Conservation (phyloP, 148 eudicot species). For the Fagopyrum esculentum region DNA sequence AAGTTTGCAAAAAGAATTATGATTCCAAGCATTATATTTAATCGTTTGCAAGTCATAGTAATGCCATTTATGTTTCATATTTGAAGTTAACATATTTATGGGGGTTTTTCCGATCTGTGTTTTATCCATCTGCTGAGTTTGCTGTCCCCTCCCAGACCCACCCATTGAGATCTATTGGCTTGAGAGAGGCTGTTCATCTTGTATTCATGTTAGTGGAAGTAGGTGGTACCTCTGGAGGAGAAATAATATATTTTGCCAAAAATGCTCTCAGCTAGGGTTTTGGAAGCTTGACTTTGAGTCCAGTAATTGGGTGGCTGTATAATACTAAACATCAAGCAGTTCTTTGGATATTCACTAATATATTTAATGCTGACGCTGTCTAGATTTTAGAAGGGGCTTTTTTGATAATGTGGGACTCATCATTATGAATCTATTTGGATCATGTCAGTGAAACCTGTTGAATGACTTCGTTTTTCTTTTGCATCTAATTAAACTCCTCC, state of each 20-base stretch:
- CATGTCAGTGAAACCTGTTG: neutral
- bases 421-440: neutral
- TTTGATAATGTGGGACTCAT: neutral
- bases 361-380: neutral
- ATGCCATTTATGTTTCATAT: neutral
- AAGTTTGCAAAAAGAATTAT: neutral
- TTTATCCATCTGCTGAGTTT: neutral
- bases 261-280: neutral
- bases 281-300: neutral
- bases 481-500: neutral
- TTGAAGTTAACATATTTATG: neutral
- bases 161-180: neutral
- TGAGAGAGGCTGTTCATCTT: neutral
- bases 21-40: no score
- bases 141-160: neutral
- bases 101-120: neutral
- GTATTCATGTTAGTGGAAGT: neutral
- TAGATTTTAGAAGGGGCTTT: neutral
- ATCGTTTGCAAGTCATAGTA: neutral
- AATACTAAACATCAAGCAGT: neutral
- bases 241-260: neutral
- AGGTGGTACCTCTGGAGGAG: neutral
- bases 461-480: neutral
- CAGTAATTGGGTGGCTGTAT: slow-evolving; percentile 1
- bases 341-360: neutral